Percentiles rank a stretch among this genome's conserved stretches.
Conservation (phyloP, 768 basidiomycete genomes). For the Neoboletus subvelutipes region DNA sequence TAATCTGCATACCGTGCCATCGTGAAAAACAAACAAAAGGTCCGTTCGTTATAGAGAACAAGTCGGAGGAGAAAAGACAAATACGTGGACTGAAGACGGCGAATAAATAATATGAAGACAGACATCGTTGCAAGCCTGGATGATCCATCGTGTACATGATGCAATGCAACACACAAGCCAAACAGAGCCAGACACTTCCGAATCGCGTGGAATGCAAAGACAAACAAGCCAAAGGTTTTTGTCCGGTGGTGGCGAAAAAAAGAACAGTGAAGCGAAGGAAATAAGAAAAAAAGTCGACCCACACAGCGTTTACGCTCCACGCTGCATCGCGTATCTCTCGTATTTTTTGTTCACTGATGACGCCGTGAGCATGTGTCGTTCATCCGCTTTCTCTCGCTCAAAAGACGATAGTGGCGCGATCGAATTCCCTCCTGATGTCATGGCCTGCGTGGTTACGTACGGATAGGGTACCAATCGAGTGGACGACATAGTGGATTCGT, state of each 20-base stretch:
- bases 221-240: slow-evolving; percentile 6
- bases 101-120: slow-evolving; percentile 18
- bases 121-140: neutral
- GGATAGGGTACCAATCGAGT: slow-evolving; percentile 36
- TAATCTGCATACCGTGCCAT: slow-evolving; percentile 16
- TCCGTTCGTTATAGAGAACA: neutral
- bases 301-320: slow-evolving; percentile 10
- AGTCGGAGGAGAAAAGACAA: neutral
- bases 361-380: slow-evolving; percentile 48
- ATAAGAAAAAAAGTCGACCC: neutral
- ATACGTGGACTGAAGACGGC: neutral
- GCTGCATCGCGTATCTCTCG: slow-evolving; percentile 29
- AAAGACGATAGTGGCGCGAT: slow-evolving; percentile 41
- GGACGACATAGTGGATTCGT: slow-evolving; percentile 37
- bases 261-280: neutral
- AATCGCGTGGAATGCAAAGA: slow-evolving; percentile 6
- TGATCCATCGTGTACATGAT: neutral
- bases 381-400: slow-evolving; percentile 56
- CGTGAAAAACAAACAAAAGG: neutral
- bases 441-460: slow-evolving; percentile 41
- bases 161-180: slow-evolving; percentile 5
- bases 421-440: slow-evolving; percentile 31
- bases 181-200: slow-evolving; percentile 5
- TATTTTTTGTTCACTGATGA: slow-evolving; percentile 39
- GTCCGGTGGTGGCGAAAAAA: neutral